These are phyloP conservation scores for Picea glauca DNA, from an alignment of 75 land plant species.

Conservation along the genomic window DNA sequence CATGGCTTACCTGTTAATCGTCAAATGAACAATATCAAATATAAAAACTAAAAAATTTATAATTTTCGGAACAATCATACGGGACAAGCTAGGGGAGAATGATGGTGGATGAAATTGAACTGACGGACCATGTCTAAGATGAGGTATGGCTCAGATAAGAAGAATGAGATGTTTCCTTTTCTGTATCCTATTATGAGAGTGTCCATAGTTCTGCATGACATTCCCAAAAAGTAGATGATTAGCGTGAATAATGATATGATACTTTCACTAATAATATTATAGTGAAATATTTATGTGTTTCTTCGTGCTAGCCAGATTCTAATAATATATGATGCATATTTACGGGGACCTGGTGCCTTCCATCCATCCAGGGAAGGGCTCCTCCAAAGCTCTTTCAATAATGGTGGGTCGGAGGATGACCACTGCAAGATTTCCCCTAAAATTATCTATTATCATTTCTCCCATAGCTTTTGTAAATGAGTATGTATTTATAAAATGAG, in stretches of 20 bases:
- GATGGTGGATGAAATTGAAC: background rate
- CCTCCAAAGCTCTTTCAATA: conserved; percentile 58
- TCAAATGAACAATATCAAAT: background rate
- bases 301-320: no score
- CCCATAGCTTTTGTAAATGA: conserved; percentile 85
- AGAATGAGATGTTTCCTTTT: conserved; percentile 59
- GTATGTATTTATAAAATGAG: conserved; percentile 72
- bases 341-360: conserved; percentile 47
- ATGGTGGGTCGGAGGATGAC: conserved; percentile 69
- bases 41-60: no score
- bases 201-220: conserved; percentile 61
- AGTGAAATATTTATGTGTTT: background rate
- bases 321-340: background rate
- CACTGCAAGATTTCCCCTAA: conserved; percentile 35
- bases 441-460: conserved; percentile 51
- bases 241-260: background rate
- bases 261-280: no score
- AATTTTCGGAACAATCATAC: background rate
- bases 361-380: conserved; percentile 86
- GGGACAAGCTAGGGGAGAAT: background rate
- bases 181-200: conserved; percentile 61
- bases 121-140: conserved; percentile 64
- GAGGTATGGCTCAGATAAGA: conserved; percentile 44
- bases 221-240: background rate
- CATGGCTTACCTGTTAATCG: conserved; percentile 38